Conservation (phyloP, 108 stramenopile species). For the Cyclotella baltica region DNA sequence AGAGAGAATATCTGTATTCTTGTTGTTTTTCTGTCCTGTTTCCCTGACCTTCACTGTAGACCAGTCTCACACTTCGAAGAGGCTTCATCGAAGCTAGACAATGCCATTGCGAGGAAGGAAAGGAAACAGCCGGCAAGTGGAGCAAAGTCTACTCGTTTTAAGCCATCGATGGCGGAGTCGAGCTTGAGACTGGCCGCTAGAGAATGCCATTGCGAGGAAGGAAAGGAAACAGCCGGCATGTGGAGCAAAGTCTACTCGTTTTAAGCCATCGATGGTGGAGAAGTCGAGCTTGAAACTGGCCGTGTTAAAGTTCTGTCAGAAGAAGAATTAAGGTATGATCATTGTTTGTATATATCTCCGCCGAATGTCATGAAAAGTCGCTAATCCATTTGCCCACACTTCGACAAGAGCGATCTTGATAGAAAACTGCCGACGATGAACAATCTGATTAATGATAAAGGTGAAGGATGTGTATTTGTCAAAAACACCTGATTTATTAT, state of each 20-base stretch:
- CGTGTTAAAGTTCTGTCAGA: slow-evolving; percentile 2
- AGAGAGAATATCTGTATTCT: no score
- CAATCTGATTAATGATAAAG: background rate
- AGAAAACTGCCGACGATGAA: slow-evolving; percentile 16
- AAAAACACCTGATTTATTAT: slow-evolving; percentile 12
- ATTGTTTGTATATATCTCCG: no score
- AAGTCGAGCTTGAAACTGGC: background rate
- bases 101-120: background rate
- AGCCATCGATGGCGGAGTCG: background rate
- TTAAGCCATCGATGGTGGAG: background rate
- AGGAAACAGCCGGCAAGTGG: slow-evolving; percentile 3
- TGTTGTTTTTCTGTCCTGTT: no score
- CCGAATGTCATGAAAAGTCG: no score
- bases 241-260: background rate
- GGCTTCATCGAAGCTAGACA: no score
- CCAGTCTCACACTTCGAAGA: no score
- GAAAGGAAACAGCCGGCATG: slow-evolving; percentile 9
- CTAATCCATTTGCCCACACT: no score
- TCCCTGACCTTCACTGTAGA: no score
- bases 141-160: background rate
- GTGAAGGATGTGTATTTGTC: slow-evolving; percentile 4
- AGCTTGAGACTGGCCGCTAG: background rate
- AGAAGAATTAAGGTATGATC: slow-evolving; percentile 2
- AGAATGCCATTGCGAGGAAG: background rate
- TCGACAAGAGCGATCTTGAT: slow-evolving; percentile 9